Base-by-base conservation (phyloP, 2,329 filamentous ascomycete species). In the Arthroderma sp. region DNA sequence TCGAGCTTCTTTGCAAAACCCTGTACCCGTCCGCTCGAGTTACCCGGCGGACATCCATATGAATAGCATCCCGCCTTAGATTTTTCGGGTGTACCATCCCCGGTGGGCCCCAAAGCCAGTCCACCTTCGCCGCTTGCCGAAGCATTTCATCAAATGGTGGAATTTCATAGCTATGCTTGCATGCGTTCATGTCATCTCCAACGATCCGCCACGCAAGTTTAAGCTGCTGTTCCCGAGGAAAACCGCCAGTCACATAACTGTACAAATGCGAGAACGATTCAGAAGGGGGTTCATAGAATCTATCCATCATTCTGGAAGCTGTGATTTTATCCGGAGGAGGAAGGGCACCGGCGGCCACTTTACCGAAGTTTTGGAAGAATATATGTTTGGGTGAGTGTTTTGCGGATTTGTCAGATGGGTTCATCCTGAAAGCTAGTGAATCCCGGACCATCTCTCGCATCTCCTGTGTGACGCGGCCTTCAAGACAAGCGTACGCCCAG, bases 401-500 rank as follows among this genome's bases (percentile, higher is more conserved):
- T 2, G 40, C 36, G 30, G 42, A 29, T 6, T 29, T 3, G 9
- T n/a, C 8, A 8, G 31, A 32, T 4, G 29, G 29, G n/a, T 43
- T 30, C 39, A 40, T 29, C 7, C 40, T 40, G 4, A 30, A 28
- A 8, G 37, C 30, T 7, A 49, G 43, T 30, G 44, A 47, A n/a
- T 51, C 47, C 1, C 39, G 37, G 1, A 49, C 40, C 4, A 44
- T 48, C 33, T 60, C 58, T n/a, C 55, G 48, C 61, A 68, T 68
- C 4, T 50, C 49, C 28, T 47, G 47, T 10, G 55, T 64, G 7
- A 62, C 61, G 7, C 39, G 36, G 6, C 55, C 56, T 10, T 58
- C 42, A 45, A 70, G 57, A 49, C 69, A 71, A 4, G 68, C 65
- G 54, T 70, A 69, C 48, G 59, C 58, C 70, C 70, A 73, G 4